Evolutionary conservation across 2,329 filamentous ascomycete genomes (phyloP).

Genomic region (Colletotrichum tropicale): DNA sequence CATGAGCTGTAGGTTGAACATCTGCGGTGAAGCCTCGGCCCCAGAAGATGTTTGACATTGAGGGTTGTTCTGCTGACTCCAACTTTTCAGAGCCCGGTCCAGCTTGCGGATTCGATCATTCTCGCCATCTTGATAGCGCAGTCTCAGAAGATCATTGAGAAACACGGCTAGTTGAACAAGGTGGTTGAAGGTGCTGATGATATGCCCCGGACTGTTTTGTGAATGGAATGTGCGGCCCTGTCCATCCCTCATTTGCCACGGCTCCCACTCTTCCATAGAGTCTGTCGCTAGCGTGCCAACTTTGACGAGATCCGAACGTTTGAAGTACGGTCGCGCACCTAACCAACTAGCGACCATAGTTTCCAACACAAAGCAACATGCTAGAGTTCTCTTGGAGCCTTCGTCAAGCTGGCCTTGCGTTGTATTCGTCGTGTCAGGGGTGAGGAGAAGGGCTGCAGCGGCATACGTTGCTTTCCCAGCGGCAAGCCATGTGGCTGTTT

Average conservation of each 20-base stretch:
- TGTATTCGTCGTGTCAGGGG: not conserved
- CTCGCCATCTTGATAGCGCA: not conserved
- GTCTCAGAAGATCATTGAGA: not conserved
- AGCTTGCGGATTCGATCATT: not conserved
- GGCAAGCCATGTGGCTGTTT: slow-evolving; percentile 1
- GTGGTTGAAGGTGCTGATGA: not conserved
- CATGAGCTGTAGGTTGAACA: not conserved
- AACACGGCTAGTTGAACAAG: not conserved
- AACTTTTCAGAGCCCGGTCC: not conserved
- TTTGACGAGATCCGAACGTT: not conserved
- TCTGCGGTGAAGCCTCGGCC: not conserved
- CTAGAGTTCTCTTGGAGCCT: not conserved
- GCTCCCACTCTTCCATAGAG: not conserved
- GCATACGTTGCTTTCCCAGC: slow-evolving; percentile 1
- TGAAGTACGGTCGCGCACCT: not conserved
- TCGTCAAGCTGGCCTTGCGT: not conserved
- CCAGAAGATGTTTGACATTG: not conserved
- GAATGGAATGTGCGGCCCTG: not conserved
- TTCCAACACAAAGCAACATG: slow-evolving; percentile 8
- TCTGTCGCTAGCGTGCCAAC: not conserved
- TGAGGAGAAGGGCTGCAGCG: not conserved
- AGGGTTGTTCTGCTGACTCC: not conserved
- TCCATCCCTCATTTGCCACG: not conserved
- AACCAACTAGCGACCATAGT: not conserved
- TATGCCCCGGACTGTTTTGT: not conserved